Conservation (phyloP, 192 early-diverging fungal species). For the Backusella australiensis region DNA sequence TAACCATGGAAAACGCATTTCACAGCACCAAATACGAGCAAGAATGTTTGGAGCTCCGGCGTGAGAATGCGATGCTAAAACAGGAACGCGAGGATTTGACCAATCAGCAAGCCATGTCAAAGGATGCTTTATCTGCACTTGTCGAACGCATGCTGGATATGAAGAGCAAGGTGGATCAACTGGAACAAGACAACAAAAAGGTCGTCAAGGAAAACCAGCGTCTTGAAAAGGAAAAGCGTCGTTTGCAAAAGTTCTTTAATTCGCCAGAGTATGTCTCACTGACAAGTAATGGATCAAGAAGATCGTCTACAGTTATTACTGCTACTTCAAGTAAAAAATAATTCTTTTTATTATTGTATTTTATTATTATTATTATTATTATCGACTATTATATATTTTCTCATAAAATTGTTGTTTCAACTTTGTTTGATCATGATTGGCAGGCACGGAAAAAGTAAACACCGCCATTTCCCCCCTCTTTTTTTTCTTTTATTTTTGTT, state of each 20-base stretch:
- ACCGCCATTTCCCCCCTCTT: not conserved
- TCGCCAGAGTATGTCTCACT: not conserved
- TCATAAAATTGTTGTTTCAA: not conserved
- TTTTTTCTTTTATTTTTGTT: not conserved
- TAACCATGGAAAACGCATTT: conserved; percentile 23
- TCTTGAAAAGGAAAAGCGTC: conserved; percentile 3
- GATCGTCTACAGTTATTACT: not conserved
- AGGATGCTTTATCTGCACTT: conserved; percentile 16
- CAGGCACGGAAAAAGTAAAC: too few species aligned
- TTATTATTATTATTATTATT: not conserved
- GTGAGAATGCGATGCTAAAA: conserved; percentile 21
- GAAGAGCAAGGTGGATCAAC: conserved; percentile 1
- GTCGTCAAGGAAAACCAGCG: not conserved
- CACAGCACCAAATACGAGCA: conserved; percentile 22
- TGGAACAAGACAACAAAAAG: conserved; percentile 1
- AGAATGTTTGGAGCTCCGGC: conserved; percentile 18
- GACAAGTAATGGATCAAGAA: not conserved
- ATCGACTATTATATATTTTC: not conserved
- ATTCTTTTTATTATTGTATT: not conserved
- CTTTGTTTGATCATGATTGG: not conserved
- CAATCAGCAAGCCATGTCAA: conserved; percentile 19
- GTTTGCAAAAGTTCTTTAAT: conserved; percentile 3
- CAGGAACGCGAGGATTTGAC: conserved; percentile 22
- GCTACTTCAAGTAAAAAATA: not conserved
- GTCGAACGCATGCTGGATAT: conserved; percentile 29